Evolutionary conservation across 2,329 filamentous ascomycete genomes (phyloP).

Genomic region (Apiospora pterosperma): DNA sequence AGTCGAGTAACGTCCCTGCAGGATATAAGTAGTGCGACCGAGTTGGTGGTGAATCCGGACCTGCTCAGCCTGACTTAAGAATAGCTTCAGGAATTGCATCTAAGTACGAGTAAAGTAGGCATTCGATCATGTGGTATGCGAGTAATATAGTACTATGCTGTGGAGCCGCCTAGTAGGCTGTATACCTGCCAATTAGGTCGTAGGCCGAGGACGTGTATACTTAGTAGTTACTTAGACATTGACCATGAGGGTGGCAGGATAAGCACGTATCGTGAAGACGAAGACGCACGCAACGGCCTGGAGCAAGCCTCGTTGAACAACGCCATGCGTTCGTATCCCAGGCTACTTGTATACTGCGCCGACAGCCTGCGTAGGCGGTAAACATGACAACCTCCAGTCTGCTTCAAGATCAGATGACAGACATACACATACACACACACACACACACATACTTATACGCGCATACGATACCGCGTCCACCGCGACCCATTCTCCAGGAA

Average conservation of each 20-base stretch:
- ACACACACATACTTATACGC: not conserved
- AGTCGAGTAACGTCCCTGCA: not conserved
- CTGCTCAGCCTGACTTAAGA: not conserved
- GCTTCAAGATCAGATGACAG: too few species aligned
- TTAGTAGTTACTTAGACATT: not conserved
- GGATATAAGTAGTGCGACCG: not conserved
- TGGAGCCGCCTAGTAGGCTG: not conserved
- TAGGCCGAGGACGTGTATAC: not conserved
- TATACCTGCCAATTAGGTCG: not conserved
- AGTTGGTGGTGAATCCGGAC: not conserved
- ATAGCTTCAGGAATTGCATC: not conserved
- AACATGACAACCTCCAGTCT: too few species aligned
- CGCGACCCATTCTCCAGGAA: not conserved
- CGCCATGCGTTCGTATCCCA: not conserved
- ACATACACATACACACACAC: not conserved
- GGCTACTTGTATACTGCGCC: too few species aligned
- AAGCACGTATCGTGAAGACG: not conserved
- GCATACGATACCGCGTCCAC: not conserved
- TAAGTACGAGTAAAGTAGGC: not conserved
- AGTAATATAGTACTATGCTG: not conserved
- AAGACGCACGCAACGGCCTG: not conserved
- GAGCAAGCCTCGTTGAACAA: not conserved
- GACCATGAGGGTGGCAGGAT: not conserved
- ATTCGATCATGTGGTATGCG: not conserved
- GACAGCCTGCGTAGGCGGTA: too few species aligned